Evolutionary conservation across 257 asterid species (phyloP).

Genomic region (Striga asiatica): DNA sequence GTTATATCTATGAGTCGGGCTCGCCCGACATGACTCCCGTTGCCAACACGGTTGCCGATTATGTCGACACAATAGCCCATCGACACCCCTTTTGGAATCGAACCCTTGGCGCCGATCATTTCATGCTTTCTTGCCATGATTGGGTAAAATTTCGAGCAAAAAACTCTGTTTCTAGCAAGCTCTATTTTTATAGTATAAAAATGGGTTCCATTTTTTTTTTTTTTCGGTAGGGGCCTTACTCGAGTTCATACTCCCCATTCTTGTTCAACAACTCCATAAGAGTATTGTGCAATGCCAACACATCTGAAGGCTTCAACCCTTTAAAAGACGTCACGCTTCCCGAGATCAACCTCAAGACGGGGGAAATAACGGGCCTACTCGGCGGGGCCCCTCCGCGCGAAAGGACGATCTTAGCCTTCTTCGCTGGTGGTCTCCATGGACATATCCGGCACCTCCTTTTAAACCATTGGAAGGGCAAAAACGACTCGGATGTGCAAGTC

Average conservation of each 20-base stretch:
- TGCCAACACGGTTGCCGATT: conserved; percentile 47
- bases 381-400: conserved; percentile 63
- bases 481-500: conserved; percentile 31
- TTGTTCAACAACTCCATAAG: conserved; percentile 61
- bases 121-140: conserved; percentile 92
- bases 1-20: conserved; percentile 42
- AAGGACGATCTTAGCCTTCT: conserved; percentile 62
- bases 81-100: conserved; percentile 73
- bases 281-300: conserved; percentile 77
- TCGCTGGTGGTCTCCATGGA: conserved; percentile 70
- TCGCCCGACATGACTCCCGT: conserved; percentile 31
- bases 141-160: no score
- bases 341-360: conserved; percentile 66
- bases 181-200: no score
- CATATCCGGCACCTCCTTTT: conserved; percentile 51
- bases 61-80: conserved; percentile 36
- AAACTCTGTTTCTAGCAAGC: no score
- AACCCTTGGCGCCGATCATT: conserved; percentile 70
- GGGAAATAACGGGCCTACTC: conserved; percentile 43
- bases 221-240: conserved; percentile 50
- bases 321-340: conserved; percentile 58
- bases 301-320: conserved; percentile 77
- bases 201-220: neutral
- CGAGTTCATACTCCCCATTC: conserved; percentile 46
- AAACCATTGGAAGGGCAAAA: conserved; percentile 48